These are phyloP conservation scores for Kurtzmaniella quercitrusa DNA, from an alignment of 1,139 yeast species.

Conservation along the genomic window DNA sequence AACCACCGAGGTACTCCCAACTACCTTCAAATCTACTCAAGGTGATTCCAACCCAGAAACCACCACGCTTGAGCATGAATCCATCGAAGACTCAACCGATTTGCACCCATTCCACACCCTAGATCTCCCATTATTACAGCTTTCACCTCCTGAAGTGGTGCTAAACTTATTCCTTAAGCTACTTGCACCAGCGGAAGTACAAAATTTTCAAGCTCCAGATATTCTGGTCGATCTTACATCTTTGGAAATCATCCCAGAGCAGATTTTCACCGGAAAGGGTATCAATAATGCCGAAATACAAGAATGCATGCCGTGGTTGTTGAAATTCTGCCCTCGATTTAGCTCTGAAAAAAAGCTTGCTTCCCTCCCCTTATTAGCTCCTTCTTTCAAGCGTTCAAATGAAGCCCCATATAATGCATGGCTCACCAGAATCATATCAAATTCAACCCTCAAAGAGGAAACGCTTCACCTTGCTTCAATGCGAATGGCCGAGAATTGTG, in stretches of 20 bases:
- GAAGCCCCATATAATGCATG: slow-evolving; percentile 45
- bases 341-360: slow-evolving; percentile 21
- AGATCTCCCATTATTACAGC: slow-evolving; percentile 58
- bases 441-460: slow-evolving; percentile 24
- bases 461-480: slow-evolving; percentile 56
- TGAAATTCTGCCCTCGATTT: slow-evolving; percentile 29
- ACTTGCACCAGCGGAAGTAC: slow-evolving; percentile 48
- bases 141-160: slow-evolving; percentile 47
- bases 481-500: slow-evolving; percentile 78
- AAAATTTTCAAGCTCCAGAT: slow-evolving; percentile 45
- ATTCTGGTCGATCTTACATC: slow-evolving; percentile 6
- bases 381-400: slow-evolving; percentile 18
- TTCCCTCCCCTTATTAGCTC: slow-evolving; percentile 23
- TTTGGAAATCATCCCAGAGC: slow-evolving; percentile 10
- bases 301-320: slow-evolving; percentile 39
- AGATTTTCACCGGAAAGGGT: slow-evolving; percentile 22
- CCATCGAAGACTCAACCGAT: slow-evolving; percentile 9
- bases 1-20: neutral
- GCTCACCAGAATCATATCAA: slow-evolving; percentile 61
- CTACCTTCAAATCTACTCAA: no score
- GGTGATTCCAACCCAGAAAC: no score
- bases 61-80: neutral
- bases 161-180: slow-evolving; percentile 44
- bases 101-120: slow-evolving; percentile 48
- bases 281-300: neutral